Conservation (phyloP, 2,329 filamentous ascomycete genomes). For the Botrytis hyacinthi region DNA sequence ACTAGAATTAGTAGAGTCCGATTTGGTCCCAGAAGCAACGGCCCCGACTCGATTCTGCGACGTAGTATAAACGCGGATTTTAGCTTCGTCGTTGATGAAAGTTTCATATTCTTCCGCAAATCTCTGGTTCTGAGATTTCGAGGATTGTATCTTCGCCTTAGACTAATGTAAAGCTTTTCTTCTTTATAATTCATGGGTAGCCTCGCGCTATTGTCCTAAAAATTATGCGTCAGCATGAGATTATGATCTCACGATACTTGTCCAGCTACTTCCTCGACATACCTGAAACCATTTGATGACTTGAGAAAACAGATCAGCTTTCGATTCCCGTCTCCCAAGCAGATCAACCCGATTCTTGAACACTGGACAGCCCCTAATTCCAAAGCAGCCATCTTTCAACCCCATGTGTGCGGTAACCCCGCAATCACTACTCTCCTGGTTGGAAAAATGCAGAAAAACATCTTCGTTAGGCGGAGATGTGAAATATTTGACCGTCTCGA, state of each 20-base stretch:
- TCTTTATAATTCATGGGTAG: not conserved
- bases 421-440: not conserved
- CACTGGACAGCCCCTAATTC: not conserved
- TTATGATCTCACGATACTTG: accelerated
- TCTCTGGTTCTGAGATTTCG: accelerated
- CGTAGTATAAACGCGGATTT: no score
- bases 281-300: not conserved
- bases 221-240: not conserved
- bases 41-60: not conserved
- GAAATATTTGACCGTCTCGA: not conserved
- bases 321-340: not conserved
- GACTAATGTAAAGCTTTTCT: not conserved
- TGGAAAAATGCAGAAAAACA: no score
- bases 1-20: no score
- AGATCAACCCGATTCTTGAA: not conserved
- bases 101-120: not conserved
- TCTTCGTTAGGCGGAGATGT: not conserved
- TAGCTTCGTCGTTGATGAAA: not conserved
- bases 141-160: not conserved
- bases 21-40: not conserved
- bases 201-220: not conserved
- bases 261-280: accelerated
- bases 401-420: not conserved
- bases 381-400: not conserved
- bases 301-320: not conserved